A percentile compares a stretch with the other conserved stretches of the same genome.
These are phyloP conservation scores for Corynascus novoguineensis DNA, from an alignment of 495 filamentous ascomycete species.

Conservation along the genomic window DNA sequence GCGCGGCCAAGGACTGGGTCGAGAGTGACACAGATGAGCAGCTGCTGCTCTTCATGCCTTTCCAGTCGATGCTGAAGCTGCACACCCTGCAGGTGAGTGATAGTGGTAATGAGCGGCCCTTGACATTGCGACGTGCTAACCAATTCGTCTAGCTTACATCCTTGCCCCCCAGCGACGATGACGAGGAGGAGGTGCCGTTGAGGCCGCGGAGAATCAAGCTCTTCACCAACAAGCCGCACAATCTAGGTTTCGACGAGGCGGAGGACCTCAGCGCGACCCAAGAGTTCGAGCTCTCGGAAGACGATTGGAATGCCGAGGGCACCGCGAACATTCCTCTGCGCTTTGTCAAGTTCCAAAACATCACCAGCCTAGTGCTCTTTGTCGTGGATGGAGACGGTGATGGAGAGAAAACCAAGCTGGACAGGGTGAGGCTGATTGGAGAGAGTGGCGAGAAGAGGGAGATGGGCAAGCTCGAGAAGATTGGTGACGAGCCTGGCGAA, in stretches of 20 bases:
- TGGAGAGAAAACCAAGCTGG: constrained; percentile 77
- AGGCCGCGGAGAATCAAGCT: constrained; percentile 79
- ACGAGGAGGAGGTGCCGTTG: constrained; percentile 57
- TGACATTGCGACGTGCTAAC: constrained; percentile 10
- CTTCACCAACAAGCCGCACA: constrained; percentile 79
- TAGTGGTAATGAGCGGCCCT: not conserved
- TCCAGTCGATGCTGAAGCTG: constrained; percentile 82
- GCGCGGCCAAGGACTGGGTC: constrained; percentile 71
- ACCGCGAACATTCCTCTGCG: constrained; percentile 79
- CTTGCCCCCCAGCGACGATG: constrained; percentile 54
- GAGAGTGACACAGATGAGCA: constrained; percentile 99
- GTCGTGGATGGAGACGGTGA: constrained; percentile 83
- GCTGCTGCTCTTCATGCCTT: constrained; percentile 88
- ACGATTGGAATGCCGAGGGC: constrained; percentile 86
- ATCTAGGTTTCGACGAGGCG: constrained; percentile 92
- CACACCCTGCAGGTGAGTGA: constrained; percentile 65
- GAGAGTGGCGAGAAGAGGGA: constrained; percentile 90
- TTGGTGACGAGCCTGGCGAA: constrained; percentile 70
- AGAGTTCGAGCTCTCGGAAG: constrained; percentile 59
- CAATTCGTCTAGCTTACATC: constrained; percentile 66
- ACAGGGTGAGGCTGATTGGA: constrained; percentile 79
- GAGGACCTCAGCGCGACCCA: constrained; percentile 79
- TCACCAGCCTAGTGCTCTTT: constrained; percentile 79
- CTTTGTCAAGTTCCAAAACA: constrained; percentile 96
- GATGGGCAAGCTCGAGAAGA: constrained; percentile 92